phyloP scores from a whole-genome alignment of 352 stramenopile species.

The Phytophthora melonis region DNA sequence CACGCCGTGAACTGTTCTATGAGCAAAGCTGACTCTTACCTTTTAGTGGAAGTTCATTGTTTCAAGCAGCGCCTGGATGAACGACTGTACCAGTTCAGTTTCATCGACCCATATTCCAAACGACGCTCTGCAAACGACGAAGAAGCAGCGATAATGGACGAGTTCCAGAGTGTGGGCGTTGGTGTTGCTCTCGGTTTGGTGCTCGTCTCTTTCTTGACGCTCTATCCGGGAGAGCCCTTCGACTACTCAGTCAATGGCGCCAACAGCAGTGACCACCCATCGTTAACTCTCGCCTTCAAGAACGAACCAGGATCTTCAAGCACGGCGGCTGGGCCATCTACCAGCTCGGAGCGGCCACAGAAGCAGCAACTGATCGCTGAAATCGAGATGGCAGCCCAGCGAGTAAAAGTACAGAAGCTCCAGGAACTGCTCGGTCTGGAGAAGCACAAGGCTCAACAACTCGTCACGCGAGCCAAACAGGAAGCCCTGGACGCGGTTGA shows the following conservation, averaged over 20 bases:
- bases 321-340: neutral
- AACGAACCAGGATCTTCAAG: neutral
- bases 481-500: constrained; percentile 37
- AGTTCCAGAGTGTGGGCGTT: constrained; percentile 50
- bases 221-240: constrained; percentile 71
- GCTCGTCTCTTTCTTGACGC: constrained; percentile 48
- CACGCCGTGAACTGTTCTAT: too few species aligned
- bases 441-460: constrained; percentile 48
- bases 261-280: neutral
- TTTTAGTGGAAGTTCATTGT: too few species aligned
- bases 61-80: too few species aligned
- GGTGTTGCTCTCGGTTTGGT: constrained; percentile 55
- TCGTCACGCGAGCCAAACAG: constrained; percentile 50
- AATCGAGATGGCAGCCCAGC: constrained; percentile 39
- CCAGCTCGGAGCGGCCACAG: neutral
- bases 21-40: too few species aligned
- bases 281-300: neutral
- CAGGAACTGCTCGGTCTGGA: constrained; percentile 66
- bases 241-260: constrained; percentile 42
- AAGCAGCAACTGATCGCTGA: constrained; percentile 36
- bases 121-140: neutral
- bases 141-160: constrained; percentile 43
- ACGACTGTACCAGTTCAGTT: too few species aligned
- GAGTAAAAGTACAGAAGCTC: constrained; percentile 61
- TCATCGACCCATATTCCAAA: constrained; percentile 3